phyloP scores from a whole-genome alignment of 805 yeast species.

The Metschnikowia santaceciliae region DNA sequence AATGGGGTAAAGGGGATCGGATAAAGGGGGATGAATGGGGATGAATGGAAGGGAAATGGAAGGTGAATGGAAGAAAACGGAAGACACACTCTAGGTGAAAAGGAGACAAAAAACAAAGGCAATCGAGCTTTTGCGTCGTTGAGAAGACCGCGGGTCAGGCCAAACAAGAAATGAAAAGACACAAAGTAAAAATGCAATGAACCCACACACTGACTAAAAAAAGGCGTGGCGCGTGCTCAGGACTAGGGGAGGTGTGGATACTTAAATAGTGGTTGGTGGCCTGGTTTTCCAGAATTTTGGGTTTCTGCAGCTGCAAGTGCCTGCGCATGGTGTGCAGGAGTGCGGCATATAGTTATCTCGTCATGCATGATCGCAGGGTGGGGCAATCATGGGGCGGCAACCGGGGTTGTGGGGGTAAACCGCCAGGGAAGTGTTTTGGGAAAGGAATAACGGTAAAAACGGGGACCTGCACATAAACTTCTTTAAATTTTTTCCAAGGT shows the following conservation, averaged over 20 bases:
- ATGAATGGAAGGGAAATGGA: background rate
- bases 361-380: conserved; percentile 1
- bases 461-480: background rate
- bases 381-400: conserved; percentile 4
- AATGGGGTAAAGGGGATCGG: background rate
- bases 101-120: background rate
- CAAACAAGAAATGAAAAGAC: background rate
- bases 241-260: background rate
- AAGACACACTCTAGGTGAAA: too few species aligned
- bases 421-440: background rate
- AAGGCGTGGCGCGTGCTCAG: background rate
- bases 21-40: too few species aligned
- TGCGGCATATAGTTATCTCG: background rate
- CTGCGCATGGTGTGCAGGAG: background rate
- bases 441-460: background rate
- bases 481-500: too few species aligned
- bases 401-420: background rate
- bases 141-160: background rate
- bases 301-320: background rate
- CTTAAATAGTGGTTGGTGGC: conserved; percentile 2
- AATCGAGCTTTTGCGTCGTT: background rate
- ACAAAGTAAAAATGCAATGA: background rate
- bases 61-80: background rate
- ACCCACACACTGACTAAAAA: background rate
- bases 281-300: conserved; percentile 1